Evolutionary conservation across 768 basidiomycete genomes (phyloP), one percentile per base, ranked within the genome.

Genomic region (Baorangia bicolor): DNA sequence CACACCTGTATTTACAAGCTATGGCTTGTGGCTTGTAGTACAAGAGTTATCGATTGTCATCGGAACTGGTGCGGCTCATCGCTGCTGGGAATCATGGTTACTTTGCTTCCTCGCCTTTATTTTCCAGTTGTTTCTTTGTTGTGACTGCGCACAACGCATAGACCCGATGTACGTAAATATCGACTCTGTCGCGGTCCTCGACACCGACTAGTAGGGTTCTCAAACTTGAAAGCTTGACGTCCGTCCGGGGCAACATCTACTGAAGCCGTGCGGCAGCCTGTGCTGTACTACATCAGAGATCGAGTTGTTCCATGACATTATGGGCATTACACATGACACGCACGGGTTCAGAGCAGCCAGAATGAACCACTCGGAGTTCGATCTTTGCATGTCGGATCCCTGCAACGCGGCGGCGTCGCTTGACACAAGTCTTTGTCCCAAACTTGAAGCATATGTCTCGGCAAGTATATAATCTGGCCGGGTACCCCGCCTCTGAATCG

Each of bases 371-470:
- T 55, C 18, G 47, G 34, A 43, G 50, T 51, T 49, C 39, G 20
- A 50, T 35, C 39, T 23, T 9, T 18, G 23, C 27, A 18, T 23
- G 31, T 34, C n/a, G n/a, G n/a, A n/a, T n/a, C n/a, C 25, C 18
- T 18, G 34, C 47, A 39, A 33, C 23, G 18, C 11, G 23, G 30
- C 21, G 23, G 13, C 28, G 34, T 42, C 41, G 33, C 42, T 40
- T 34, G 42, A 31, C 28, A 48, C 14, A 18, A 37, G 20, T 40
- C 49, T 62, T 62, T 58, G 56, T 61, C 30, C 27, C 8, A 40
- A 56, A n/a, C n/a, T n/a, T n/a, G n/a, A n/a, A 35, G 27, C n/a
- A 40, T 21, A 35, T 51, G 25, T 58, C 21, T 33, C 31, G 35
- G 45, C 4, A 20, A 38, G 46, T 50, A 59, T 44, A 51, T 42